These are phyloP conservation scores for Penicillium sp. DNA, from an alignment of 2,329 filamentous ascomycete species.

Conservation along the genomic window DNA sequence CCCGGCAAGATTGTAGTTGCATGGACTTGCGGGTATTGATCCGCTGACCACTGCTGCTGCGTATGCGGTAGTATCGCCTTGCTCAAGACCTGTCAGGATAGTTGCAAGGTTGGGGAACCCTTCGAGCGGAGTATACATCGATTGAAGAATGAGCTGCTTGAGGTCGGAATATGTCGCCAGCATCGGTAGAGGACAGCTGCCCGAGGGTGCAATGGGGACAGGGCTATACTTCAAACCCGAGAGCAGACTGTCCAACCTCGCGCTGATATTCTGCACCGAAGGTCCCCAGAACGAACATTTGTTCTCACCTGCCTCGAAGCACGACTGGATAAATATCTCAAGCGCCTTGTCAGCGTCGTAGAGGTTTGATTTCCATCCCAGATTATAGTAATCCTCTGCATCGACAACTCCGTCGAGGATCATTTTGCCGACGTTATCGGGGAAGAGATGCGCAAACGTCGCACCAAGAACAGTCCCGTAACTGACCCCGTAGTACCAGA, in stretches of 20 bases:
- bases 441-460: conserved; percentile 47
- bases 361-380: conserved; percentile 21
- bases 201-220: not conserved
- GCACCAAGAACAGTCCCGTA: conserved; percentile 48
- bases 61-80: not conserved
- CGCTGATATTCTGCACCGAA: not conserved
- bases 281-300: not conserved
- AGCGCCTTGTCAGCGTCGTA: conserved; percentile 47
- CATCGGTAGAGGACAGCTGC: not conserved
- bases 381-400: conserved; percentile 25
- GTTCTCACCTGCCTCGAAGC: not conserved
- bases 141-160: not conserved
- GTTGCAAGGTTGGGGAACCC: not conserved
- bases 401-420: conserved; percentile 29
- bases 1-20: not conserved
- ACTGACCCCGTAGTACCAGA: conserved; percentile 36
- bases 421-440: conserved; percentile 29
- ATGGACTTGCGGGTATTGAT: not conserved
- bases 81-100: not conserved
- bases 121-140: not conserved
- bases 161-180: not conserved
- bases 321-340: conserved; percentile 4
- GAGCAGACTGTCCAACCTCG: not conserved
- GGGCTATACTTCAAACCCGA: not conserved
- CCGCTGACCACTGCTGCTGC: not conserved